Conservation (phyloP, 2,329 filamentous ascomycete species). For the Penicillium hesseltinei region DNA sequence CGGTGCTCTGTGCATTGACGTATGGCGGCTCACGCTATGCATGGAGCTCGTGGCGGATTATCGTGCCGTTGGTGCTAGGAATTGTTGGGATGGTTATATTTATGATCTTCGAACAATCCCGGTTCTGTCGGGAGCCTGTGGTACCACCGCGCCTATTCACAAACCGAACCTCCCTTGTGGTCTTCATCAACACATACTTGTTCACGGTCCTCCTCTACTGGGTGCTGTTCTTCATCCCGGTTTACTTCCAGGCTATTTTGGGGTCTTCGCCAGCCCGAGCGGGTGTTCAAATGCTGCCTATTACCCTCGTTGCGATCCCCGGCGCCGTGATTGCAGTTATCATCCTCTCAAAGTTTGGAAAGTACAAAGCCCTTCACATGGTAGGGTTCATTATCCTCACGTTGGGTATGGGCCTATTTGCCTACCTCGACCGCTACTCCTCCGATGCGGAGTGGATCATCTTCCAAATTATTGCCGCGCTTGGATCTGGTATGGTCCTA, state of each 20-base stretch:
- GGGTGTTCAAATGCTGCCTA: conserved; percentile 24
- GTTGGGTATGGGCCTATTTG: conserved; percentile 45
- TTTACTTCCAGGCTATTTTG: conserved; percentile 46
- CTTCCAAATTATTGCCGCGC: conserved; percentile 24
- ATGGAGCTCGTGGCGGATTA: neutral
- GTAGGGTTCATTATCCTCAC: conserved; percentile 40
- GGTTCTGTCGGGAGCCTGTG: conserved; percentile 33
- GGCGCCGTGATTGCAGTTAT: conserved; percentile 26
- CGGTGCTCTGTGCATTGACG: neutral
- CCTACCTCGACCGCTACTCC: conserved; percentile 37
- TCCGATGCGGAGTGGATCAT: conserved; percentile 39
- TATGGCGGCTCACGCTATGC: neutral
- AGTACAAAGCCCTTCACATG: conserved; percentile 36
- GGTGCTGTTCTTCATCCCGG: conserved; percentile 41
- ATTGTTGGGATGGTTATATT: neutral
- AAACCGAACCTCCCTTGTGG: conserved; percentile 37
- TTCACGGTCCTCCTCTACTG: conserved; percentile 36
- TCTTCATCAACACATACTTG: conserved; percentile 40
- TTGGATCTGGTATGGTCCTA: conserved; percentile 21
- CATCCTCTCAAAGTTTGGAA: conserved; percentile 23
- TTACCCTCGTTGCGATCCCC: conserved; percentile 16
- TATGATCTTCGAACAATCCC: neutral
- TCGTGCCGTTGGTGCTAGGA: neutral
- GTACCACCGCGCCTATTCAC: conserved; percentile 44
- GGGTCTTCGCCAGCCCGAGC: conserved; percentile 29